Percentiles rank a stretch among this genome's conserved stretches.
phyloP scores from a whole-genome alignment of 345 rosid species.

The Eucalyptus grandis region DNA sequence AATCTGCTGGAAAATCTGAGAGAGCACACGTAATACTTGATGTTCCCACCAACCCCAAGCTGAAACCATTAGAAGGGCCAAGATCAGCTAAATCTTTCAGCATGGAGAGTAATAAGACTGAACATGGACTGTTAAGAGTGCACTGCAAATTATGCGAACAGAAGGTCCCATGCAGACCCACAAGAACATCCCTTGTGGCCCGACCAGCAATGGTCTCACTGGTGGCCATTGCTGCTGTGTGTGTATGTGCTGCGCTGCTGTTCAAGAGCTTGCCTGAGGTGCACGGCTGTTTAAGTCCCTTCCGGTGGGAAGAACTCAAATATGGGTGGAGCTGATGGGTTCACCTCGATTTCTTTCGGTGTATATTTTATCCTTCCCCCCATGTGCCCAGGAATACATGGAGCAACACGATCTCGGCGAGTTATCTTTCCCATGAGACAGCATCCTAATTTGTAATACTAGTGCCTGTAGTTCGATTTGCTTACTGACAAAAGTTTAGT shows the following conservation, averaged over 20 bases:
- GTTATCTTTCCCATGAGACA: neutral
- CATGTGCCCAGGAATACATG: neutral
- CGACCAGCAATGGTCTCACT: constrained; percentile 51
- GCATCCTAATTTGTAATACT: neutral
- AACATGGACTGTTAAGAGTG: neutral
- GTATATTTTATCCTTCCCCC: neutral
- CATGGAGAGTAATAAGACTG: constrained; percentile 12
- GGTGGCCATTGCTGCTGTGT: constrained; percentile 58
- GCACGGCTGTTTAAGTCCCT: constrained; percentile 28
- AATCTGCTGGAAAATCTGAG: constrained; percentile 19
- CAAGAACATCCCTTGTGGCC: constrained; percentile 20
- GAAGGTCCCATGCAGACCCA: constrained; percentile 12
- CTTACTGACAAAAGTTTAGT: neutral
- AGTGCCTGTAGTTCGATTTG: neutral
- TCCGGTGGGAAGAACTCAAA: constrained; percentile 55
- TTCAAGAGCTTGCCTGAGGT: constrained; percentile 66
- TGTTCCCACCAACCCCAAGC: constrained; percentile 14
- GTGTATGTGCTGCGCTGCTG: constrained; percentile 56
- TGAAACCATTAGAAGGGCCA: constrained; percentile 8
- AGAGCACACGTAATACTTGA: constrained; percentile 23
- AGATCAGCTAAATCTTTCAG: neutral
- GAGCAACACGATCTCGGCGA: neutral
- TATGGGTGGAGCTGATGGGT: constrained; percentile 36
- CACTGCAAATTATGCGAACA: constrained; percentile 34
- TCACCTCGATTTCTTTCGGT: neutral